A percentile compares a stretch with the other conserved stretches of the same genome.
Conservation (phyloP, 345 rosid genomes). For the Raphanus raphanistrum region DNA sequence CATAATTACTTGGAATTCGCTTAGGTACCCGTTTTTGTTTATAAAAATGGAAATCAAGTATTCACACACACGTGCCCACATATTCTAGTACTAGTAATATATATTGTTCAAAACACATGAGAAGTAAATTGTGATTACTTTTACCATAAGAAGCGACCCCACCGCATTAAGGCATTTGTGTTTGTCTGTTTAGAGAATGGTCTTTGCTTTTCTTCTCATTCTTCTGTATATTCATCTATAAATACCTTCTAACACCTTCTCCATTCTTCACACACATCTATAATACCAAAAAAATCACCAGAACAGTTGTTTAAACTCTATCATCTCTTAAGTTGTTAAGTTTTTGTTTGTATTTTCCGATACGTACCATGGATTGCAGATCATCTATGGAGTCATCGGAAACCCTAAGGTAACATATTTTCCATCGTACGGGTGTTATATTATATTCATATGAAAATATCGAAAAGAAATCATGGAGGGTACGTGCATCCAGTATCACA, state of each 20-base stretch:
- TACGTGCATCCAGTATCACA: background rate
- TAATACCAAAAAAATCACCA: background rate
- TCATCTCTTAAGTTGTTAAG: background rate
- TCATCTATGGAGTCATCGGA: slow-evolving; percentile 43
- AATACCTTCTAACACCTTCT: slow-evolving; percentile 25
- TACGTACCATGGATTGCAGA: slow-evolving; percentile 43
- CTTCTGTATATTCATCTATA: slow-evolving; percentile 25
- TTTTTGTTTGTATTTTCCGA: background rate
- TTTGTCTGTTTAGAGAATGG: slow-evolving; percentile 11
- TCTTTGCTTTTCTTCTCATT: slow-evolving; percentile 18
- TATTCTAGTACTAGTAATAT: background rate
- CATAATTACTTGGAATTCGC: background rate
- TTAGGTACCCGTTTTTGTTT: background rate
- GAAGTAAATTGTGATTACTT: slow-evolving; percentile 9
- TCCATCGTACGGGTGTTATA: background rate
- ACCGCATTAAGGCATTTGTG: slow-evolving; percentile 22
- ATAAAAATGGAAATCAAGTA: background rate
- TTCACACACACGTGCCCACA: slow-evolving; percentile 6
- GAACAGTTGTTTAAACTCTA: slow-evolving; percentile 6
- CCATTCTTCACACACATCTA: slow-evolving; percentile 29
- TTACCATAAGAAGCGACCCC: slow-evolving; percentile 25
- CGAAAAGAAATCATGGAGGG: background rate
- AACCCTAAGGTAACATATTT: slow-evolving; percentile 42
- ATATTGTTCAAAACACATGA: background rate
- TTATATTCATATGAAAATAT: background rate